Percentiles rank a stretch among this genome's conserved stretches.
Evolutionary conservation across 1,284 basidiomycete genomes (phyloP).

Genomic region (Melampsora larici-populina): DNA sequence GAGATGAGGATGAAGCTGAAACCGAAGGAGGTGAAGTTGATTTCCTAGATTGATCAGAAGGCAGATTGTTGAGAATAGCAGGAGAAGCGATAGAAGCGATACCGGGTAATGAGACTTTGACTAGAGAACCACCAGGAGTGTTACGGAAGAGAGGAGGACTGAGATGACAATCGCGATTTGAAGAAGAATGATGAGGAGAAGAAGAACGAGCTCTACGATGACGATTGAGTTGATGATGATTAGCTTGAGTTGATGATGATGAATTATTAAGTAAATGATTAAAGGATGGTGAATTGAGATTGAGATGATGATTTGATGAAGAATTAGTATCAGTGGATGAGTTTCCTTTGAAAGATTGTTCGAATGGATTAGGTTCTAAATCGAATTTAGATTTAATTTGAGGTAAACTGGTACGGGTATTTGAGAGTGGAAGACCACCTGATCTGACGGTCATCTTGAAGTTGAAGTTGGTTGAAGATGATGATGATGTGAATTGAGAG

Average conservation of each 20-base stretch:
- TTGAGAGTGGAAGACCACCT: slow-evolving; percentile 30
- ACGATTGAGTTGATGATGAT: neutral
- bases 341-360: slow-evolving; percentile 74
- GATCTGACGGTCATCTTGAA: slow-evolving; percentile 19
- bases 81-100: slow-evolving; percentile 35
- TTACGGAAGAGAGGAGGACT: slow-evolving; percentile 32
- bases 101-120: slow-evolving; percentile 38
- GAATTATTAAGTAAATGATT: slow-evolving; percentile 29
- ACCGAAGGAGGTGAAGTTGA: slow-evolving; percentile 14
- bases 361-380: slow-evolving; percentile 92
- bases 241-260: neutral
- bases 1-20: slow-evolving; percentile 7
- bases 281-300: slow-evolving; percentile 34
- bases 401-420: slow-evolving; percentile 39
- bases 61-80: slow-evolving; percentile 19
- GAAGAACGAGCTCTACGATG: slow-evolving; percentile 24
- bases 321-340: neutral
- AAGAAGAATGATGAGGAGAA: slow-evolving; percentile 1
- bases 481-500: neutral
- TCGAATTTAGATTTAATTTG: slow-evolving; percentile 49
- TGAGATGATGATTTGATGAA: neutral
- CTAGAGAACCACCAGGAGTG: slow-evolving; percentile 17
- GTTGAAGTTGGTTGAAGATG: too few relatives aligned
- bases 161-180: slow-evolving; percentile 9
- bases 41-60: slow-evolving; percentile 9